Conservation (phyloP, 768 basidiomycete genomes). For the Scleroderma citrinum region DNA sequence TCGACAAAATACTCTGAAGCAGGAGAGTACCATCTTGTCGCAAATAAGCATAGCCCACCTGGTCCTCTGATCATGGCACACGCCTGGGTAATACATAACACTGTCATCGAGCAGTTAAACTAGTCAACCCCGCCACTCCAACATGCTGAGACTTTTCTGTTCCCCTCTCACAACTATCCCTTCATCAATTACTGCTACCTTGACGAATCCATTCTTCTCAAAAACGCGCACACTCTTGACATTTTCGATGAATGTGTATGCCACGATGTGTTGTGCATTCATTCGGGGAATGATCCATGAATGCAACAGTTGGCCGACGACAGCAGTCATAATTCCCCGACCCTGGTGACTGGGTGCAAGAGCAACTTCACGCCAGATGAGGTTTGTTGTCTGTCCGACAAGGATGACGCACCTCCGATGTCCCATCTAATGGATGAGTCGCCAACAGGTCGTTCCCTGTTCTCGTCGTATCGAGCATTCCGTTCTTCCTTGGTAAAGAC, state of each 20-base stretch:
- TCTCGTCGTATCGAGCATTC: constrained; percentile 29
- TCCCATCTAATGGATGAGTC: constrained; percentile 49
- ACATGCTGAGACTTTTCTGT: constrained; percentile 25
- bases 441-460: constrained; percentile 33
- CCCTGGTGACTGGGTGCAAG: constrained; percentile 49
- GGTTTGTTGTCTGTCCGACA: constrained; percentile 12
- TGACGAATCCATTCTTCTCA: constrained; percentile 51
- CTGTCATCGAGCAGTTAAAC: too few species aligned
- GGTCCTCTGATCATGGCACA: too few species aligned
- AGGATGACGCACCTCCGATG: constrained; percentile 44
- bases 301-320: constrained; percentile 43
- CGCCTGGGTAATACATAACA: too few species aligned
- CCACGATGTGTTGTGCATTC: constrained; percentile 38
- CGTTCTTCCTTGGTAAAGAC: constrained; percentile 27
- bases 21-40: not conserved
- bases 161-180: constrained; percentile 28
- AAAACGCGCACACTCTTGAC: constrained; percentile 52
- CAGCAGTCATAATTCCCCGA: constrained; percentile 58
- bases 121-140: constrained; percentile 34
- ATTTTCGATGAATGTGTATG: constrained; percentile 43
- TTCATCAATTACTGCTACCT: constrained; percentile 30
- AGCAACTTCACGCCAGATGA: constrained; percentile 31
- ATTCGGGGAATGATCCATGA: constrained; percentile 60
- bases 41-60: too few species aligned
- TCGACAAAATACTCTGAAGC: not conserved